phyloP scores from a whole-genome alignment of 2,329 filamentous ascomycete genomes.

The Scedosporium boydii region DNA sequence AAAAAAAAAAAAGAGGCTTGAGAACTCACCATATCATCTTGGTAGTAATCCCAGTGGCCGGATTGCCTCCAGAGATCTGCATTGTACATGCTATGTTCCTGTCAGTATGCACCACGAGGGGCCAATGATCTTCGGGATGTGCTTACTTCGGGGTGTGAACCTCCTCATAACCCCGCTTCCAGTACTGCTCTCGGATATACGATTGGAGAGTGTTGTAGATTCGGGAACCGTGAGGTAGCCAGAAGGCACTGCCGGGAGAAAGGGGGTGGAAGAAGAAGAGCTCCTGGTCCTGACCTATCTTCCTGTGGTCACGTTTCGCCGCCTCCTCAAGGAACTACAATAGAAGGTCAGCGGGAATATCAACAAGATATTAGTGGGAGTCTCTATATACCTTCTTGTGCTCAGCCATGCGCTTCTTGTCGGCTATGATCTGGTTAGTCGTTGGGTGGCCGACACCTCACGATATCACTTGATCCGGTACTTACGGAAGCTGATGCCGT shows the following conservation, averaged over 20 bases:
- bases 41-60: conserved; percentile 78
- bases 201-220: conserved; percentile 85
- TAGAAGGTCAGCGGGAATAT: not conserved
- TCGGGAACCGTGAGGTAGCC: conserved; percentile 82
- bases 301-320: conserved; percentile 92
- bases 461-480: not conserved
- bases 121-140: not conserved
- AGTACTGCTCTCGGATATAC: conserved; percentile 80
- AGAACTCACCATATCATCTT: conserved; percentile 72
- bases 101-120: not conserved
- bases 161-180: conserved; percentile 87
- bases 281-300: conserved; percentile 90
- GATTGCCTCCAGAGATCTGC: conserved; percentile 87
- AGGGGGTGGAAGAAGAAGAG: conserved; percentile 94
- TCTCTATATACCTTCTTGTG: conserved; percentile 55
- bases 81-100: conserved; percentile 69
- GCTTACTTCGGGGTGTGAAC: conserved; percentile 69
- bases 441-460: not conserved
- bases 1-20: not conserved
- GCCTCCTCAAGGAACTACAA: conserved; percentile 76
- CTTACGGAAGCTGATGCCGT: conserved; percentile 74
- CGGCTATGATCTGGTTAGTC: conserved; percentile 32
- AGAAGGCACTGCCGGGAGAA: conserved; percentile 90
- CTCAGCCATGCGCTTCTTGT: conserved; percentile 89
- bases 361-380: not conserved